Conservation (phyloP, 2,329 filamentous ascomycete genomes). For the Monilinia fructigena region DNA sequence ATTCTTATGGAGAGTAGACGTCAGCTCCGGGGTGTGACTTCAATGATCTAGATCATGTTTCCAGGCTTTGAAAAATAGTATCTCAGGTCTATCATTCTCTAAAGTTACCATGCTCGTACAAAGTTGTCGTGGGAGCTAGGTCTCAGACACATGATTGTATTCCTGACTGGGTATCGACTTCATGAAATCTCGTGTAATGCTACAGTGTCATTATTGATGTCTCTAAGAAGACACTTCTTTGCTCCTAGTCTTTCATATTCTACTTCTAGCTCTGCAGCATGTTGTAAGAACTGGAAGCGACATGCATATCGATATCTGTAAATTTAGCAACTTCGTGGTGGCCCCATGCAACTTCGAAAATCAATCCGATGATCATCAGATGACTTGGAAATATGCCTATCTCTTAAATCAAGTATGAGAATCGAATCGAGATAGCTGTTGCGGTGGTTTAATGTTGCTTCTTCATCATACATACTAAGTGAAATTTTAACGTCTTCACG, state of each 20-base stretch:
- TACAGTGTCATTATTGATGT: background rate
- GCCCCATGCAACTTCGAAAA: no score
- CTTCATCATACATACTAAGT: no score
- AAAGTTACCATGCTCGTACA: background rate
- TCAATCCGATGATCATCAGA: no score
- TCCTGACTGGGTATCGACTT: no score
- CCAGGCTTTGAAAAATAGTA: background rate
- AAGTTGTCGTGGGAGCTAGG: background rate
- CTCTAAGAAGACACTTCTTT: background rate
- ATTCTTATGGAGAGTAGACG: background rate
- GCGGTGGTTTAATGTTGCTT: no score
- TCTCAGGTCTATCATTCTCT: background rate
- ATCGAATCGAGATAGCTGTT: no score
- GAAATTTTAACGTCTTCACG: no score
- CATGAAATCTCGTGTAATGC: no score
- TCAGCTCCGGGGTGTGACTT: background rate
- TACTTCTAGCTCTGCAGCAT: background rate
- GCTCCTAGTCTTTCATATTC: background rate
- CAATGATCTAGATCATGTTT: background rate
- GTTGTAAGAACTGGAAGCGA: background rate
- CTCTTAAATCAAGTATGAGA: no score
- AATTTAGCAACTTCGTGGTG: no score
- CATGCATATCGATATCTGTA: background rate
- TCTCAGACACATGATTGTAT: background rate
- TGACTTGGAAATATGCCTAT: no score